Percentiles rank a stretch among this genome's conserved stretches.
Evolutionary conservation across 495 filamentous ascomycete species (phyloP).

Genomic region (Penicillium parvum): DNA sequence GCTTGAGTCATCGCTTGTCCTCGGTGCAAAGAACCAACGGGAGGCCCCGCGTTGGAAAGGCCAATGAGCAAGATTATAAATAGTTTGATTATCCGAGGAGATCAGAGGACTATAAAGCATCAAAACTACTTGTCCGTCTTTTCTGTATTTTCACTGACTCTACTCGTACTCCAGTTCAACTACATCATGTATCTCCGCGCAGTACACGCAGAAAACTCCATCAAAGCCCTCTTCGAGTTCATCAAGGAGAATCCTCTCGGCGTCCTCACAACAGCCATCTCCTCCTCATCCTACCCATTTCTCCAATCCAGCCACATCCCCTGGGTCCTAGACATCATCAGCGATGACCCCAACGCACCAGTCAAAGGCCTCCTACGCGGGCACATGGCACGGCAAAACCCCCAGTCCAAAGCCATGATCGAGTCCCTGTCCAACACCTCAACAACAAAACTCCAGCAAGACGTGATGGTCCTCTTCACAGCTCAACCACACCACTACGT

Average conservation of each 20-base stretch:
- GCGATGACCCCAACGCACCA: conserved; percentile 19
- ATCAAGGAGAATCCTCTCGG: conserved; percentile 53
- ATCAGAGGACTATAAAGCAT: conserved; percentile 1
- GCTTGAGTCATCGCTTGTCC: no score
- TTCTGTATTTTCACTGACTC: neutral
- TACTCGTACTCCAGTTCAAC: neutral
- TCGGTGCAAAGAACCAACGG: conserved; percentile 2
- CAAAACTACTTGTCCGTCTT: neutral
- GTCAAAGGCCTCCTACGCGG: conserved; percentile 43
- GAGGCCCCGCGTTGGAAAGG: neutral
- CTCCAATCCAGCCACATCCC: conserved; percentile 55
- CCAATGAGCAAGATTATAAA: neutral
- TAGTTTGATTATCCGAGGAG: neutral
- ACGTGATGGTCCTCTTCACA: conserved; percentile 48
- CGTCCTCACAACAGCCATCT: conserved; percentile 51
- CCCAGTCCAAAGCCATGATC: conserved; percentile 50
- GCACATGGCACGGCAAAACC: conserved; percentile 53
- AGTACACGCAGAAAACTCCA: conserved; percentile 42
- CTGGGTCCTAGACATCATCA: conserved; percentile 42
- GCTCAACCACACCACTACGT: conserved; percentile 46
- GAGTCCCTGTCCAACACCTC: conserved; percentile 18
- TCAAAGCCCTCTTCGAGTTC: conserved; percentile 40
- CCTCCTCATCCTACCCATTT: conserved; percentile 38
- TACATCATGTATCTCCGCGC: conserved; percentile 52
- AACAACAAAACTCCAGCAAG: conserved; percentile 13